Evolutionary conservation across 2,329 filamentous ascomycete species (phyloP).

Genomic region (Scedosporium aurantiacum): DNA sequence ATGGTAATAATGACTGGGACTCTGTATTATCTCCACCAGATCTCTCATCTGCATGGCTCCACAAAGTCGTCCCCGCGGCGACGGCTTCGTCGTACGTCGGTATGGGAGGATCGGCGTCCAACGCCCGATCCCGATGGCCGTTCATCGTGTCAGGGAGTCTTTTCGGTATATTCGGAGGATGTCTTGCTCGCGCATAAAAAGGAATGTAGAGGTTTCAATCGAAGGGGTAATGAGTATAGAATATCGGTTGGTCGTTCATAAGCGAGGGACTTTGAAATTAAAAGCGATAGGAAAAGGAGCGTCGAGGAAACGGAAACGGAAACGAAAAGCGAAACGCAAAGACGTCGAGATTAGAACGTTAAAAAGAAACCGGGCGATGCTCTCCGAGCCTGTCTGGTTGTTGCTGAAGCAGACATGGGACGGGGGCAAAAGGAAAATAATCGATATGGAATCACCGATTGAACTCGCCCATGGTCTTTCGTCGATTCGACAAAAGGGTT

Average conservation of each 20-base stretch:
- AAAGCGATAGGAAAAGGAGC: neutral
- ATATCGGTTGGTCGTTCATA: neutral
- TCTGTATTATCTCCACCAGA: constrained; percentile 63
- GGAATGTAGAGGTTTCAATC: neutral
- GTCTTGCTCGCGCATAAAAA: neutral
- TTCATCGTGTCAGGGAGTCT: constrained; percentile 3
- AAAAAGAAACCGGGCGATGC: neutral
- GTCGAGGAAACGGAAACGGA: neutral
- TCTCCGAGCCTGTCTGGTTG: neutral
- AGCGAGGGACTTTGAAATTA: neutral
- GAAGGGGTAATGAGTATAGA: neutral
- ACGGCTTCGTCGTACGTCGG: constrained; percentile 16
- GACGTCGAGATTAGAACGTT: neutral
- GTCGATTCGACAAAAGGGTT: neutral
- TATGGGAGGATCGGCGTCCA: constrained; percentile 15
- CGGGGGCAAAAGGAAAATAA: neutral
- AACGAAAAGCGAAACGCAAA: neutral
- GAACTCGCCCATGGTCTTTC: neutral
- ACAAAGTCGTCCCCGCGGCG: neutral
- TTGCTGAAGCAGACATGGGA: neutral
- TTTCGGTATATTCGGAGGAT: neutral
- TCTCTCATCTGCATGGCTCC: constrained; percentile 36
- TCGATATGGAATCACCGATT: neutral
- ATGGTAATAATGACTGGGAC: constrained; percentile 61
- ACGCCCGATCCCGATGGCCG: constrained; percentile 9